These are phyloP conservation scores for Erysiphe pulchra DNA, from an alignment of 2,329 filamentous ascomycete genomes.

Conservation along the genomic window DNA sequence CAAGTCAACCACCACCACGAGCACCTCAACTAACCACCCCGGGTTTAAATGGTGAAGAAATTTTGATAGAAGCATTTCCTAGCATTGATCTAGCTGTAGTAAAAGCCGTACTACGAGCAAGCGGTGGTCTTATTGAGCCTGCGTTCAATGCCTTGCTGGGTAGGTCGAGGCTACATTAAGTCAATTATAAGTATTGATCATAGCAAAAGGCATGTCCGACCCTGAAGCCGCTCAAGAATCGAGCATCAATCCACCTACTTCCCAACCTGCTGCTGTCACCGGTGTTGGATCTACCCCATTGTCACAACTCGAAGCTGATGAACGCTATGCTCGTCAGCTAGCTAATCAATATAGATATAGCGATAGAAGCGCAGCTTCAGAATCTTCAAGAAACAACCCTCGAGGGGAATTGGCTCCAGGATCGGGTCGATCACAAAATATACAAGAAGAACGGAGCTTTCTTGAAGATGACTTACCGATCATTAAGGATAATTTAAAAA, in stretches of 20 bases:
- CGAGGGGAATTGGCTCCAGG: slow-evolving; percentile 19
- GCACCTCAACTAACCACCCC: slow-evolving; percentile 64
- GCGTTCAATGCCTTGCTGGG: slow-evolving; percentile 87
- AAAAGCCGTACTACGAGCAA: slow-evolving; percentile 69
- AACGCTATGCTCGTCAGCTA: slow-evolving; percentile 74
- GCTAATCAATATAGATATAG: slow-evolving; percentile 52
- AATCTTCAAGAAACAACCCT: slow-evolving; percentile 23
- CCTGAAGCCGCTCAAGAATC: slow-evolving; percentile 37
- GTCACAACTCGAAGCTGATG: slow-evolving; percentile 72
- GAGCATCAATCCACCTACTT: slow-evolving; percentile 50
- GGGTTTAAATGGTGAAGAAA: slow-evolving; percentile 62
- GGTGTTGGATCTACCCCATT: slow-evolving; percentile 28
- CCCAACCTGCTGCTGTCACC: slow-evolving; percentile 37
- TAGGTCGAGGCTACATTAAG: slow-evolving; percentile 15
- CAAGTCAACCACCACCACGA: slow-evolving; percentile 35
- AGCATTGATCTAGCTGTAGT: slow-evolving; percentile 55
- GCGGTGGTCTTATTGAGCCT: slow-evolving; percentile 65
- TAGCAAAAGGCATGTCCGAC: slow-evolving; percentile 45
- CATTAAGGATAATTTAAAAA: slow-evolving; percentile 76
- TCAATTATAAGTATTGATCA: background rate
- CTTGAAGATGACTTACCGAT: slow-evolving; percentile 87
- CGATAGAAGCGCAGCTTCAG: slow-evolving; percentile 27
- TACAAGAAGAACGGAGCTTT: slow-evolving; percentile 61
- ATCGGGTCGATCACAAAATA: slow-evolving; percentile 26
- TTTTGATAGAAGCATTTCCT: slow-evolving; percentile 83